Base-by-base conservation (phyloP, 192 early-diverging fungal genomes). In the Rhizophagus sp. region DNA sequence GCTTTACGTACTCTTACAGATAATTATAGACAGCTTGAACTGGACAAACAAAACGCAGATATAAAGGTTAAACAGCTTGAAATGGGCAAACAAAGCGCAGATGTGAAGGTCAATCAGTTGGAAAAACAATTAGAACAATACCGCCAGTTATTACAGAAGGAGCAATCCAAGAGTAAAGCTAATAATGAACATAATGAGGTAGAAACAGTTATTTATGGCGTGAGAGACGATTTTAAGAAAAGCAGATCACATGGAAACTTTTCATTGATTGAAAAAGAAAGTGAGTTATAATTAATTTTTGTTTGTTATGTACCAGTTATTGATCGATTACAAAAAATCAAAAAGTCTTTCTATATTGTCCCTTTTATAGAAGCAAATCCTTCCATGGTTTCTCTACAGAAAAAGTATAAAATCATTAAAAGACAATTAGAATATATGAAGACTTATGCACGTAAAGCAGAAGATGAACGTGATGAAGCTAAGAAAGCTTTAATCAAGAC, bases 401-500 rank as follows among this genome's bases (percentile, higher is more conserved):
- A 65, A 65, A 27, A 65, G 25, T 65, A 65, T 11, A 30, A 66
- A 66, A 12, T 2, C 9, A n/a, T 66, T 12, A 66, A 66, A 30
- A 66, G 64, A 30, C 64, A 66, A 30, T 30, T 66, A 30, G 64
- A 27, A 13, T 66, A 66, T 30, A 33, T 30, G 30, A 25, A 30
- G 24, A 25, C 13, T 15, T 66, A 66, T 15, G 30, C 30, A 9
- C 64, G 11, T 25, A 66, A 66, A 66, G 64, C 64, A 15, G 64
- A 66, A 66, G 64, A 66, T 33, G 64, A 66, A 66, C 64, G 64
- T 66, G 64, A 66, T 30, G 64, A 66, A 66, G 64, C 64, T 13
- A 25, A 66, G 22, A 66, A 66, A 30, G 64, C 64, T 25, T 66
- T 66, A 30, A 10, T 30, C 27, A 66, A 33, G 10, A 22, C 25